A percentile compares a stretch with the other conserved stretches of the same genome.
These are phyloP conservation scores for Mycena metata DNA, from an alignment of 768 basidiomycete species.

Conservation along the genomic window DNA sequence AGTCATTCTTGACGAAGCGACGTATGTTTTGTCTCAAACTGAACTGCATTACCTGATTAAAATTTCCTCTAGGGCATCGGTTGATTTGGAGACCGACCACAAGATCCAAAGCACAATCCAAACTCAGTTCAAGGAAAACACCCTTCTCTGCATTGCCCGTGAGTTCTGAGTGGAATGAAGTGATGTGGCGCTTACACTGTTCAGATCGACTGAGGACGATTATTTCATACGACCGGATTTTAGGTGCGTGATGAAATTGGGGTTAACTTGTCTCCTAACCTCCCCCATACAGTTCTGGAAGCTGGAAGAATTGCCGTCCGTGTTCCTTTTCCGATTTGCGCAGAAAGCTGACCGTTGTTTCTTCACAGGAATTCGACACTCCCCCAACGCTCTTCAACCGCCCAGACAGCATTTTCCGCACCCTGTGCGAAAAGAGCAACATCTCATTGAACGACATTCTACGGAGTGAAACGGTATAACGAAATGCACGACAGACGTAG, in stretches of 20 bases:
- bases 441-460: constrained; percentile 50
- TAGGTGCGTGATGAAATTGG: constrained; percentile 42
- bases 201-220: constrained; percentile 83
- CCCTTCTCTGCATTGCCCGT: constrained; percentile 85
- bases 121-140: constrained; percentile 77
- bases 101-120: constrained; percentile 88
- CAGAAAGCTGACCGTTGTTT: not conserved
- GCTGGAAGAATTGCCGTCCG: constrained; percentile 69
- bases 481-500: too few relatives aligned
- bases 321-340: not conserved
- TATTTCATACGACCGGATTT: constrained; percentile 78
- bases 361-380: constrained; percentile 62
- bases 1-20: constrained; percentile 87
- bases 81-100: constrained; percentile 83
- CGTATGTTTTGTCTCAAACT: constrained; percentile 44
- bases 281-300: constrained; percentile 64
- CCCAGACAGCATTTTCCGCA: constrained; percentile 59
- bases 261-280: not conserved
- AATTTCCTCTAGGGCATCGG: constrained; percentile 62
- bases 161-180: constrained; percentile 45
- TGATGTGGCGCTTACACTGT: constrained; percentile 33
- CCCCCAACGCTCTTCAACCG: constrained; percentile 61
- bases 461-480: too few relatives aligned
- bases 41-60: constrained; percentile 1
- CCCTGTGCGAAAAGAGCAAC: constrained; percentile 63